Evolutionary conservation across 768 basidiomycete genomes (phyloP).

Genomic region (Tricholoma bakamatsutake): DNA sequence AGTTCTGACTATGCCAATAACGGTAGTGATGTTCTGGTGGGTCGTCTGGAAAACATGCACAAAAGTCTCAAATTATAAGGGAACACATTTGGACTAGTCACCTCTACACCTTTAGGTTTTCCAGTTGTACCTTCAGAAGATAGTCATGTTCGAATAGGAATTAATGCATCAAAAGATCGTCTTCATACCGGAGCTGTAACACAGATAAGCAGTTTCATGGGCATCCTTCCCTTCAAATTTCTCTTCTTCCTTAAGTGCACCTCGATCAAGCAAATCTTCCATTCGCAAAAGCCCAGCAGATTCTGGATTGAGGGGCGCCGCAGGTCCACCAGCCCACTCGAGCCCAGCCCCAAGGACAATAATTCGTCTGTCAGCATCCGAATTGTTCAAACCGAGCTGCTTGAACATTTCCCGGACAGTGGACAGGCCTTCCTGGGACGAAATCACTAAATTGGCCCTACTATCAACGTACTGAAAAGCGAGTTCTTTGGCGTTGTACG

Average conservation of each 20-base stretch:
- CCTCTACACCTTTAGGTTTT: constrained; percentile 66
- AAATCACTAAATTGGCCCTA: constrained; percentile 55
- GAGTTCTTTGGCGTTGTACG: constrained; percentile 65
- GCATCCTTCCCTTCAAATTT: constrained; percentile 45
- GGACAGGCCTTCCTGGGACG: constrained; percentile 53
- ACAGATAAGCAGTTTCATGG: constrained; percentile 58
- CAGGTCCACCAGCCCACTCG: constrained; percentile 39
- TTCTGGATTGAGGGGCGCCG: constrained; percentile 18
- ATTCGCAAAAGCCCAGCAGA: constrained; percentile 31
- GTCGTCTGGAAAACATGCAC: constrained; percentile 38
- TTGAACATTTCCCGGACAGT: constrained; percentile 55
- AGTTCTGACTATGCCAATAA: constrained; percentile 44
- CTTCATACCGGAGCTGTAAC: constrained; percentile 43
- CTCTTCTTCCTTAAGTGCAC: constrained; percentile 47
- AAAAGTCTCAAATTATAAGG: background rate
- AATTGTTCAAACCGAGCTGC: constrained; percentile 37
- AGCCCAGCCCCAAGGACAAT: constrained; percentile 49
- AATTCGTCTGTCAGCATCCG: constrained; percentile 47
- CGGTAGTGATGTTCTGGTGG: constrained; percentile 60
- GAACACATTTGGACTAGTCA: constrained; percentile 12
- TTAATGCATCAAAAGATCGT: background rate
- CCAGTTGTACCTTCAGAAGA: constrained; percentile 62
- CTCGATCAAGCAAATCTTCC: constrained; percentile 45
- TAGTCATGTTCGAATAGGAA: background rate
- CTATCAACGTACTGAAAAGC: constrained; percentile 68